Percentiles rank a stretch among this genome's conserved stretches.
Evolutionary conservation across 495 filamentous ascomycete genomes (phyloP).

Genomic region (Astrothelium macrocarpum): DNA sequence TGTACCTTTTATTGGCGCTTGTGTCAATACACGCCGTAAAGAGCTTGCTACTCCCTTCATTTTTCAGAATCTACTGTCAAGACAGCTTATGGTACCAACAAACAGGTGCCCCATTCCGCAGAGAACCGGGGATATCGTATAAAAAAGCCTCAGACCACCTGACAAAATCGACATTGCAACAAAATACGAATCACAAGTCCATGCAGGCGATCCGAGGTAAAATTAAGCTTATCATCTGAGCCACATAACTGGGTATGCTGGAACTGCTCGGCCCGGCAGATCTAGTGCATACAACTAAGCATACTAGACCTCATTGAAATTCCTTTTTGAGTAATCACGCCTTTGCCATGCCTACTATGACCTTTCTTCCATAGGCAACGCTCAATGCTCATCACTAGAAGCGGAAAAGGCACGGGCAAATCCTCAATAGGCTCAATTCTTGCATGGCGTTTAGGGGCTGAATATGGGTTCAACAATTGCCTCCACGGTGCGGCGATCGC

Average conservation of each 20-base stretch:
- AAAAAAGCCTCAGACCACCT: not conserved
- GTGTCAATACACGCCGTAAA: not conserved
- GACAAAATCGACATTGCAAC: not conserved
- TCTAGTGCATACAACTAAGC: not conserved
- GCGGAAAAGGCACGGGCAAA: not conserved
- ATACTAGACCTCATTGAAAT: not conserved
- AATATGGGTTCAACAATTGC: too few species aligned
- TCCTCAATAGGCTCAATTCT: not conserved
- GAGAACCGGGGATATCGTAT: not conserved
- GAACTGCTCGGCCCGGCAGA: not conserved
- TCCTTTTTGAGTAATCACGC: not conserved
- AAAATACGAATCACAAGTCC: not conserved
- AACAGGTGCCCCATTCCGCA: not conserved
- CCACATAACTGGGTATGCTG: not conserved
- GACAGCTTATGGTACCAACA: not conserved
- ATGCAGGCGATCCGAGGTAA: not conserved
- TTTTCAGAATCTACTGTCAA: not conserved
- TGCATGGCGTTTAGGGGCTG: not conserved
- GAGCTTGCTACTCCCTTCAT: not conserved
- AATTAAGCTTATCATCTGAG: not conserved
- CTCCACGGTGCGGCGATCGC: not conserved
- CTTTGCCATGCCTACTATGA: not conserved
- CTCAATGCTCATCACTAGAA: not conserved
- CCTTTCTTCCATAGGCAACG: not conserved
- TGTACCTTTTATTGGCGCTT: not conserved